Evolutionary conservation across 495 filamentous ascomycete genomes (phyloP).

Genomic region (Daldinia decipiens): DNA sequence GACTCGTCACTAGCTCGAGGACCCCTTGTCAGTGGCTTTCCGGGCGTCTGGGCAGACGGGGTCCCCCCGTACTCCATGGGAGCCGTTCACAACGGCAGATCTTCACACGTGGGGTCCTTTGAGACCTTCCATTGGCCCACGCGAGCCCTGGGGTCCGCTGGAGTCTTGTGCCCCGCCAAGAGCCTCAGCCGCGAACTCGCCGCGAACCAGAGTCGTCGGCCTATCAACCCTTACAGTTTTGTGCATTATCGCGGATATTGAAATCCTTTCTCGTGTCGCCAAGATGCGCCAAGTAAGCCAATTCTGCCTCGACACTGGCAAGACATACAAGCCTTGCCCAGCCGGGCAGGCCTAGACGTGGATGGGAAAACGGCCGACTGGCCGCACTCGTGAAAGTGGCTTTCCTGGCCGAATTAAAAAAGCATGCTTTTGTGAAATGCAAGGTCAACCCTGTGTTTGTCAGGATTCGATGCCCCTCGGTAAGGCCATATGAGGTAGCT

Average conservation of each 20-base stretch:
- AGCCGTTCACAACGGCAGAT: constrained; percentile 36
- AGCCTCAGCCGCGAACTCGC: constrained; percentile 41
- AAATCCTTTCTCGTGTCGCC: constrained; percentile 29
- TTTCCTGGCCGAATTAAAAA: constrained; percentile 18
- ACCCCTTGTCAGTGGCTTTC: constrained; percentile 20
- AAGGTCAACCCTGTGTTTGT: constrained; percentile 9
- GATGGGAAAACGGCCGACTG: constrained; percentile 16
- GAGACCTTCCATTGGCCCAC: constrained; percentile 19
- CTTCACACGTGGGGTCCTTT: constrained; percentile 36
- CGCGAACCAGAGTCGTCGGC: constrained; percentile 28
- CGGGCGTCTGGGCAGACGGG: constrained; percentile 35
- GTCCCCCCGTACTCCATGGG: constrained; percentile 16
- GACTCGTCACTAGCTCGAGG: constrained; percentile 11
- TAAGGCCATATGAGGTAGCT: constrained; percentile 28
- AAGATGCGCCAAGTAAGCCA: constrained; percentile 36
- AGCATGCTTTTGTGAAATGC: constrained; percentile 23
- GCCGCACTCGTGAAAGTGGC: constrained; percentile 24
- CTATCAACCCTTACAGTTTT: constrained; percentile 9
- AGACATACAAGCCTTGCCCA: constrained; percentile 29
- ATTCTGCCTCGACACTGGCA: constrained; percentile 32
- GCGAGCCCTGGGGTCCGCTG: constrained; percentile 5
- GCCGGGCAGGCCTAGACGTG: constrained; percentile 21
- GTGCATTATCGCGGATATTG: constrained; percentile 37
- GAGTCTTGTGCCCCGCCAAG: constrained; percentile 30
- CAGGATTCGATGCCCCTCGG: constrained; percentile 23